Percentiles rank a stretch among this genome's conserved stretches.
Evolutionary conservation across 371 early-diverging fungal genomes (phyloP).

Genomic region (Mucor plumbeus): DNA sequence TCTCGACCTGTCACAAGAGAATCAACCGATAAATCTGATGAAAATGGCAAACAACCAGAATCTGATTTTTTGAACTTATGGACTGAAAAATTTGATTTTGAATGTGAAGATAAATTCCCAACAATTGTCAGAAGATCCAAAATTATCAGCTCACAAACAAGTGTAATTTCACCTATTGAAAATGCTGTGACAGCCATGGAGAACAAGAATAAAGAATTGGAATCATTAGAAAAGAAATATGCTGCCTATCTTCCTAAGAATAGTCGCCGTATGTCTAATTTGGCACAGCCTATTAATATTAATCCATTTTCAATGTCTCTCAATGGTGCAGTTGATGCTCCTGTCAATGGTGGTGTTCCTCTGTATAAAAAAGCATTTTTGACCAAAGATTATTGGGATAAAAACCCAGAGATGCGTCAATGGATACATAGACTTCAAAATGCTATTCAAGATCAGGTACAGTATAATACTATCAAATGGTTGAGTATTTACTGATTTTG

Average conservation of each 20-base stretch:
- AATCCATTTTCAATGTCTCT: conserved; percentile 83
- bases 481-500: too few relatives aligned
- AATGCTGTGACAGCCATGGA: conserved; percentile 79
- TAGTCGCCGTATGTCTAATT: conserved; percentile 2
- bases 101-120: conserved; percentile 74
- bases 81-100: conserved; percentile 75
- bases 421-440: conserved; percentile 58
- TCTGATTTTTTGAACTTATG: conserved; percentile 78
- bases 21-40: neutral
- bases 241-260: conserved; percentile 29
- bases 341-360: conserved; percentile 85
- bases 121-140: conserved; percentile 65
- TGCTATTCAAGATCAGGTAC: conserved; percentile 74
- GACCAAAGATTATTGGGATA: conserved; percentile 44
- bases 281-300: conserved; percentile 52
- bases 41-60: conserved; percentile 40
- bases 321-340: conserved; percentile 86
- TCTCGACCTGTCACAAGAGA: conserved; percentile 58
- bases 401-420: conserved; percentile 51
- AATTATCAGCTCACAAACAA: conserved; percentile 53
- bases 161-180: conserved; percentile 78
- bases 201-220: conserved; percentile 70
- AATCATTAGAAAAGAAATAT: conserved; percentile 61
- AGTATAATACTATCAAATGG: neutral
- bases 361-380: conserved; percentile 80